These are phyloP conservation scores for Auxenochlorella pyrenoidosa DNA, from an alignment of 139 green algal species.

Conservation along the genomic window DNA sequence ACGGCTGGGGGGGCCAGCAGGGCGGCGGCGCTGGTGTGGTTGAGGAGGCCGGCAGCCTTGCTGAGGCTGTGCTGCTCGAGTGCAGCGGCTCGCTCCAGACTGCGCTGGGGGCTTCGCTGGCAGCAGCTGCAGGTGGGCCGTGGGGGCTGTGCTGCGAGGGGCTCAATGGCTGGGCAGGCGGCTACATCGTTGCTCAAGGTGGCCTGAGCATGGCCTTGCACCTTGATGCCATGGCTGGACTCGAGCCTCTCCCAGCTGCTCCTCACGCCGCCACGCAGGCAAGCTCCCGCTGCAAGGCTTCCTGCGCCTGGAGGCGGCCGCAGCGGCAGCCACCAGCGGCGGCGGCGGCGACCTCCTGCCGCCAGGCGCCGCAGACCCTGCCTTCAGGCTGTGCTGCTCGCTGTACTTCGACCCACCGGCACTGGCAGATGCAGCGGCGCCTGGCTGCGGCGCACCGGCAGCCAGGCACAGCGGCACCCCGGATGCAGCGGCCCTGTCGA, in stretches of 20 bases:
- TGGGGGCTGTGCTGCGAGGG: not conserved
- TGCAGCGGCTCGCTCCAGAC: not conserved
- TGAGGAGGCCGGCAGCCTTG: not conserved
- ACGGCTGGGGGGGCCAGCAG: not conserved
- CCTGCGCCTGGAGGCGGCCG: constrained; percentile 7
- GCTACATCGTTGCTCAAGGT: too few species aligned
- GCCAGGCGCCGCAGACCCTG: not conserved
- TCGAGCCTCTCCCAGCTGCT: not conserved
- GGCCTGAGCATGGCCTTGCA: not conserved
- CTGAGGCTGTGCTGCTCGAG: not conserved
- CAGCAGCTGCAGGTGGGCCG: not conserved
- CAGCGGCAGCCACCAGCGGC: not conserved
- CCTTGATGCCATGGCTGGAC: not conserved
- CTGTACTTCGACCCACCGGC: not conserved
- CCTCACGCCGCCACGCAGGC: not conserved
- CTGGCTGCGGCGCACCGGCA: not conserved
- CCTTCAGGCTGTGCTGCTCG: constrained; percentile 5
- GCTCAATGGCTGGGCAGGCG: too few species aligned
- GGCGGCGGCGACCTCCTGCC: not conserved
- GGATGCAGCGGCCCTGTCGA: not conserved
- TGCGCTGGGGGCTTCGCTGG: not conserved
- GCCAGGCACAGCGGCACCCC: not conserved
- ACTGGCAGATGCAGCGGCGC: not conserved
- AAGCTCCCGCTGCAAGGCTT: not conserved
- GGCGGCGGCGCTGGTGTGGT: not conserved